phyloP scores from a whole-genome alignment of 2,329 filamentous ascomycete genomes.

The Cordyceps farinosa region DNA sequence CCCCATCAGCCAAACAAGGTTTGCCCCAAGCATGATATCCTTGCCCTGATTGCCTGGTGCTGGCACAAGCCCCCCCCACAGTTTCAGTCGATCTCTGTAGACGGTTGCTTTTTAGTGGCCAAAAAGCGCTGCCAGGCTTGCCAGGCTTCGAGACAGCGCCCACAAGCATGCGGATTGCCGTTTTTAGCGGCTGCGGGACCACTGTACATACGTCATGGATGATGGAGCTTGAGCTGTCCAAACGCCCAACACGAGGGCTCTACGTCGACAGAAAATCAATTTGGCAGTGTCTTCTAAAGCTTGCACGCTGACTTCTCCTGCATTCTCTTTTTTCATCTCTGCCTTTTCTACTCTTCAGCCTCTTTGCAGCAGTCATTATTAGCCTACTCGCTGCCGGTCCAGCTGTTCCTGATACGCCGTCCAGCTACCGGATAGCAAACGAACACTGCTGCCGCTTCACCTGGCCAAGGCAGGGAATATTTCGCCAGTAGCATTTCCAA shows the following conservation, averaged over 20 bases:
- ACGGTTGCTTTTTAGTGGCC: not conserved
- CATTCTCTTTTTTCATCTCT: not conserved
- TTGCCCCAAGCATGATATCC: not conserved
- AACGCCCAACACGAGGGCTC: not conserved
- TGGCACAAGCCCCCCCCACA: not conserved
- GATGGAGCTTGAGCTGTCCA: slow-evolving; percentile 6
- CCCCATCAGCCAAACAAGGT: not conserved
- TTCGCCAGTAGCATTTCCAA: not conserved
- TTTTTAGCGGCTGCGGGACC: slow-evolving; percentile 8
- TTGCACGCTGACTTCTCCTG: not conserved
- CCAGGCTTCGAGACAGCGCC: not conserved
- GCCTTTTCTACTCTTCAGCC: not conserved
- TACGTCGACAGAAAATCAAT: not conserved
- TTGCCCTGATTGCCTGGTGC: not conserved
- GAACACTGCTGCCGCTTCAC: not conserved
- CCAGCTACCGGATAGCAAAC: not conserved
- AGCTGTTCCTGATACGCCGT: not conserved
- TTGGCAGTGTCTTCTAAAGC: not conserved
- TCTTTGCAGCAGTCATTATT: not conserved
- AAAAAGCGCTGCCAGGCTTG: not conserved
- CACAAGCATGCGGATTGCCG: slow-evolving; percentile 9
- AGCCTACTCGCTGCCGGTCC: not conserved
- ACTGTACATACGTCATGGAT: slow-evolving; percentile 17
- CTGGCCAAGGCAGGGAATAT: not conserved
- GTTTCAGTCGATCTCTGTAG: not conserved